These are phyloP conservation scores for Trametes sanguinea DNA, from an alignment of 768 basidiomycete species.

Conservation along the genomic window DNA sequence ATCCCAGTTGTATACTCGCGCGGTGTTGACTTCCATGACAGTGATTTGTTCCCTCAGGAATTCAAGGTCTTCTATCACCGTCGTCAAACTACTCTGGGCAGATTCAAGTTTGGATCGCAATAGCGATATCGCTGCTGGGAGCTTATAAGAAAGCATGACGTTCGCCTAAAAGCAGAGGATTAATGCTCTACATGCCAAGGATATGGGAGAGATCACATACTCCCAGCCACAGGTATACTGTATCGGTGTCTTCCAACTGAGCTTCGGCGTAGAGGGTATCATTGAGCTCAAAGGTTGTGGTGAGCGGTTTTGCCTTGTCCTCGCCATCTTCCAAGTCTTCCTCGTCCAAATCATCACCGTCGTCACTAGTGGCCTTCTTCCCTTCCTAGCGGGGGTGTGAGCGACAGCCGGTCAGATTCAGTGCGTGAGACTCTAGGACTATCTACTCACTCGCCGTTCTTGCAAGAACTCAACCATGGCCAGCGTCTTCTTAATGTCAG, in stretches of 20 bases:
- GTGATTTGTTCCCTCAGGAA: slow-evolving; percentile 94
- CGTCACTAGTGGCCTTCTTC: slow-evolving; percentile 46
- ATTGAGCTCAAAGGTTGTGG: slow-evolving; percentile 91
- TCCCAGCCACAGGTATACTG: slow-evolving; percentile 94
- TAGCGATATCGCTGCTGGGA: slow-evolving; percentile 74
- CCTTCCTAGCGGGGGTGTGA: slow-evolving; percentile 50
- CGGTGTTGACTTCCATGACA: slow-evolving; percentile 95
- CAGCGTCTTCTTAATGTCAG: slow-evolving; percentile 92
- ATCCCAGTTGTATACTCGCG: slow-evolving; percentile 95
- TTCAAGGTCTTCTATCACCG: slow-evolving; percentile 85
- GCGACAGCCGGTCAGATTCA: background rate
- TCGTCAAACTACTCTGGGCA: slow-evolving; percentile 65
- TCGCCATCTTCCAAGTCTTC: slow-evolving; percentile 57
- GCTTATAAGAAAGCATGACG: slow-evolving; percentile 93
- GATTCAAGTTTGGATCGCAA: slow-evolving; percentile 71
- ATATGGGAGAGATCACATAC: slow-evolving; percentile 48
- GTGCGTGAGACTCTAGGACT: background rate
- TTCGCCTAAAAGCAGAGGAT: slow-evolving; percentile 66
- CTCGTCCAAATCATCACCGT: slow-evolving; percentile 47
- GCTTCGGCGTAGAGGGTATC: slow-evolving; percentile 96
- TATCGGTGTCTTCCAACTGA: slow-evolving; percentile 81
- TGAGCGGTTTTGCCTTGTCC: slow-evolving; percentile 54
- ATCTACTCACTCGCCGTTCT: slow-evolving; percentile 56
- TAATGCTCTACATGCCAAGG: background rate
- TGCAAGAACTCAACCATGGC: slow-evolving; percentile 84